Evolutionary conservation across 2,329 filamentous ascomycete species (phyloP), one percentile per base, ranked within the genome.

Genomic region (Falciphora oryzae): DNA sequence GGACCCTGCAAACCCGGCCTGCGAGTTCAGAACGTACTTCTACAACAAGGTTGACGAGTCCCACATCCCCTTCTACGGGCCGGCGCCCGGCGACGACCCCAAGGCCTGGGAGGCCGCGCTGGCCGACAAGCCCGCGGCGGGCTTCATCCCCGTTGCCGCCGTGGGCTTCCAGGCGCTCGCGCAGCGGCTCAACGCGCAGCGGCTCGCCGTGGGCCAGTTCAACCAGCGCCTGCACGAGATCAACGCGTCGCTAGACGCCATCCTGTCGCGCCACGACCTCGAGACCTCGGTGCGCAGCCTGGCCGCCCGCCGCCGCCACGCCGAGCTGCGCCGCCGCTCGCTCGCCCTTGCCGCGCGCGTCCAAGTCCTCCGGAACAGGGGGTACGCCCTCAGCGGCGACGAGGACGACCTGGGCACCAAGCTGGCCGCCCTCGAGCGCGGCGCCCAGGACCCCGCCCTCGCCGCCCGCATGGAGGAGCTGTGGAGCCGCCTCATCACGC

Each of bases 21-120:
- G 90, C 70, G 85, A 85, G 32, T 92, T 95, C 79, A 90, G 92
- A 75, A 82, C 90, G 73, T 94, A 94, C 79, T 92, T 95, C 75
- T 96, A 95, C 82, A 95, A 95, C 78, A 87, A 91, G 69, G 90
- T 93, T 67, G 88, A 90, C 68, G 86, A 90, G 71, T 84, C 86
- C 63, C 84, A 85, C 73, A 88, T 89, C n/a, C 90, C 90, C 14
- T 93, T 90, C 75, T 93, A 90, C 75, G 85, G 88, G 68, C 90
- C 90, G 2, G 81, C 85, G 22, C 79, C 86, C 1, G 81, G 85
- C 69, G 92, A 95, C 73, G 88, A 93, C 72, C 85, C 89, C 53
- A 84, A 86, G 68, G 90, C 91, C 72, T 96, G 91, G 90, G 92
- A 96, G 72, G 90, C 93, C 70, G 92, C 92, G 0, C 83, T 94